Evolutionary conservation across 148 eudicot genomes (phyloP), one percentile per base, ranked within the genome.

Genomic region (Suaeda aralocaspica): DNA sequence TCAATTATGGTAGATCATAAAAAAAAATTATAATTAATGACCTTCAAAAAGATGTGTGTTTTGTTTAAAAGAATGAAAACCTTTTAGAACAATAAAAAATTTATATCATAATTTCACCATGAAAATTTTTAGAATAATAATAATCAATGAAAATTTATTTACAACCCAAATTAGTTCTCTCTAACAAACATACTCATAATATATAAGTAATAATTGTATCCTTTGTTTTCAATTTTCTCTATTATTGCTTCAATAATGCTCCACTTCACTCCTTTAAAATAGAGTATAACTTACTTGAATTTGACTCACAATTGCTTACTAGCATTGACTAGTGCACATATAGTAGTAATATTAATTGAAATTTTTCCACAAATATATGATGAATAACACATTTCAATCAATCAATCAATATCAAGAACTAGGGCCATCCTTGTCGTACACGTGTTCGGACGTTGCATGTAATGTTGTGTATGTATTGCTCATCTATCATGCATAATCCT

Each of bases 351-450:
- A 3, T 56, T 56, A 4, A 51, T 33, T 18, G 36, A 21, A 36
- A 51, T 30, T 21, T 36, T 15, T 39, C 72, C 72, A 55, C 61
- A 2, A 45, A 45, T 60, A 30, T 29, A 30, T 55, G 39, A 72
- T 50, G 31, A 33, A 64, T 36, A 8, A 15, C 36, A 12, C 18
- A 12, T 44, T 1, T 3, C 41, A 36, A 36, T 36, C 11, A 64
- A 65, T 73, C 70, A 65, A 73, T 73, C 64, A 65, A 29, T 42
- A 25, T 73, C 57, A 64, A 65, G 64, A 55, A 72, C 42, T 22
- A 64, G 49, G 69, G 70, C 64, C 76, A 73, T 73, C 56, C 30
- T 28, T 73, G 34, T 73, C 64, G 56, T 73, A 73, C 76, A 73
- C 76, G 76, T 73, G 76, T 73, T 19, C 46, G 76, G 70, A 73